These are phyloP conservation scores for Pilasporangium apinafurcum DNA, from an alignment of 352 stramenopile species.

Conservation along the genomic window DNA sequence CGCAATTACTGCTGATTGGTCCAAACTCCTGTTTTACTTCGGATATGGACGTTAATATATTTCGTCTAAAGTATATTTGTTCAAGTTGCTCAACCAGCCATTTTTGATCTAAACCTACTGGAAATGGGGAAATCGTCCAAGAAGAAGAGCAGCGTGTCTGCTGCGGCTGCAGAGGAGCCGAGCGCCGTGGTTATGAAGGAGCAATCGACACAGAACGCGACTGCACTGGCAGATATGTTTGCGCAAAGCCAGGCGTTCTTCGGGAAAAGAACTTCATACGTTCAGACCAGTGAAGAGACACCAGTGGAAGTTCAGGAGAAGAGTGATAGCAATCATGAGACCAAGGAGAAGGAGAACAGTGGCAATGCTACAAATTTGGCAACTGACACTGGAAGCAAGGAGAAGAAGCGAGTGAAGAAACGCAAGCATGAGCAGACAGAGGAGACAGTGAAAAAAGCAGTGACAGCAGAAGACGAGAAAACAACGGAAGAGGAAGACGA, in stretches of 20 bases:
- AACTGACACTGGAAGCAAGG: not conserved
- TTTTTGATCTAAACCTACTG: slow-evolving; percentile 12
- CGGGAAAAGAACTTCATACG: slow-evolving; percentile 60
- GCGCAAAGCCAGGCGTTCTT: slow-evolving; percentile 53
- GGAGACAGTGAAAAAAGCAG: slow-evolving; percentile 12
- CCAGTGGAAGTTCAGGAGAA: slow-evolving; percentile 4
- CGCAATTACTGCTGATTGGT: no score
- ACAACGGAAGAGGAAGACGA: slow-evolving; percentile 2
- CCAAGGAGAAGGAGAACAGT: slow-evolving; percentile 2
- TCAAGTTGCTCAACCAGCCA: slow-evolving; percentile 23
- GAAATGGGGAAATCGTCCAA: slow-evolving; percentile 12
- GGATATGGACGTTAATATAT: slow-evolving; percentile 8
- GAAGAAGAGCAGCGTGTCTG: slow-evolving; percentile 10
- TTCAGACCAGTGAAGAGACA: slow-evolving; percentile 4
- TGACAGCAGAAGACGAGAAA: slow-evolving; percentile 10
- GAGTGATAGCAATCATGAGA: slow-evolving; percentile 7
- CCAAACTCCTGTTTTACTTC: no score
- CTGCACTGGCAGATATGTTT: slow-evolving; percentile 43
- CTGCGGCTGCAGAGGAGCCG: not conserved
- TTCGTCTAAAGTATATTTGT: slow-evolving; percentile 1
- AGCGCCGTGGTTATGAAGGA: slow-evolving; percentile 7
- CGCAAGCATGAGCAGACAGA: not conserved
- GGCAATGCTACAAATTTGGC: not conserved
- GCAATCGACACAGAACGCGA: slow-evolving; percentile 9
- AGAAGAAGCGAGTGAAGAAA: slow-evolving; percentile 8